phyloP scores from a whole-genome alignment of 2,329 filamentous ascomycete species.

The Fusarium scirpi region DNA sequence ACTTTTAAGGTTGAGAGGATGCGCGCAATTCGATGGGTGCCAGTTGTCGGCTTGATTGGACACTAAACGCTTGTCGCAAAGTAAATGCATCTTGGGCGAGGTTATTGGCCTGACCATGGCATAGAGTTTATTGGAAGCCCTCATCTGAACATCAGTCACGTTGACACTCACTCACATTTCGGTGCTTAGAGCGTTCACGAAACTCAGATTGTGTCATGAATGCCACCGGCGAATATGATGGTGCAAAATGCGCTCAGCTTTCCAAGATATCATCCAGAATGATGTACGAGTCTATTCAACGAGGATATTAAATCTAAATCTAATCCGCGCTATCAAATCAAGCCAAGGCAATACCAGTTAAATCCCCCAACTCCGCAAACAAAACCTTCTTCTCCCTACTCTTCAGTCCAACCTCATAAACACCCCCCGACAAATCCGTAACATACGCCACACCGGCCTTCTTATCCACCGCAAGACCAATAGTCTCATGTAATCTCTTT shows the following conservation, averaged over 20 bases:
- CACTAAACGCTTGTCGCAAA: rapidly evolving
- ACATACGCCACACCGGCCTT: background rate
- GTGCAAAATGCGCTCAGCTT: rapidly evolving
- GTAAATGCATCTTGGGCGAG: rapidly evolving
- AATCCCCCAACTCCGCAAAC: background rate
- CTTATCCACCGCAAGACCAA: background rate
- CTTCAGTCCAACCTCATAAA: background rate
- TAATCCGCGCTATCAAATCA: background rate
- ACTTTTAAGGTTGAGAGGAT: background rate
- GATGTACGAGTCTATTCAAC: background rate
- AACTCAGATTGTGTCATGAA: background rate
- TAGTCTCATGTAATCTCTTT: background rate
- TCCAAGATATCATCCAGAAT: rapidly evolving
- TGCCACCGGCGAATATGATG: rapidly evolving
- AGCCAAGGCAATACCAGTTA: slow-evolving; percentile 11
- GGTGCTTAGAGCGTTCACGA: background rate
- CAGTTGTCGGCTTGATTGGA: background rate
- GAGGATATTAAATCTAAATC: background rate
- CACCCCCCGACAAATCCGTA: background rate
- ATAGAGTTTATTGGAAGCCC: background rate
- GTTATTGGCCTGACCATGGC: rapidly evolving
- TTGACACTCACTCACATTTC: too few relatives aligned
- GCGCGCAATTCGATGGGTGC: background rate
- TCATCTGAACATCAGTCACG: background rate
- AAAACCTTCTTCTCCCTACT: background rate